These are phyloP conservation scores for Pichia thaimueangensis DNA, from an alignment of 805 yeast species.

Conservation along the genomic window DNA sequence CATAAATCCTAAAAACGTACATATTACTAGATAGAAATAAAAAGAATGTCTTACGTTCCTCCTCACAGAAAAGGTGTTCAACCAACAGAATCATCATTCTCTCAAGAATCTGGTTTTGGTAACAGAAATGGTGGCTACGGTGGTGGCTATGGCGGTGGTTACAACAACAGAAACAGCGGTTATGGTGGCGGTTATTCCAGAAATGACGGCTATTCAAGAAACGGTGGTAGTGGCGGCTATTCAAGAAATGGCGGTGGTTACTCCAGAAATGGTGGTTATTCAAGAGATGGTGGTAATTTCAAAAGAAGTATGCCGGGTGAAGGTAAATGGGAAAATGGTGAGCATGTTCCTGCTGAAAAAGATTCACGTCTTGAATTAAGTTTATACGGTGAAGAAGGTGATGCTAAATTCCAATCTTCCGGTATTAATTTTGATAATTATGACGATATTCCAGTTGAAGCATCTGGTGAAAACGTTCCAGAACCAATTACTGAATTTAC, in stretches of 20 bases:
- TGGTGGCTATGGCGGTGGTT: constrained; percentile 28
- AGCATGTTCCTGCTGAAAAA: constrained; percentile 73
- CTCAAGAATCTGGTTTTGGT: neutral
- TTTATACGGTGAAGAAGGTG: constrained; percentile 76
- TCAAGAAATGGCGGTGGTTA: constrained; percentile 21
- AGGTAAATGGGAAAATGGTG: constrained; percentile 84
- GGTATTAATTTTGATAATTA: constrained; percentile 99
- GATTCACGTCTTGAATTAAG: constrained; percentile 69
- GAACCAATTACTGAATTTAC: constrained; percentile 86
- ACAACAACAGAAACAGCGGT: constrained; percentile 25
- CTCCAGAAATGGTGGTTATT: constrained; percentile 20
- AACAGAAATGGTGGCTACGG: constrained; percentile 9
- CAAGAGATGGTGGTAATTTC: constrained; percentile 23
- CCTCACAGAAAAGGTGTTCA: constrained; percentile 38
- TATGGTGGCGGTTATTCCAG: constrained; percentile 23
- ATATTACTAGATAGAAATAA: neutral
- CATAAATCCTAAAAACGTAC: neutral
- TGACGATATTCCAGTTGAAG: constrained; percentile 98
- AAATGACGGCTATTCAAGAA: constrained; percentile 18
- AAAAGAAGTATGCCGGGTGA: constrained; percentile 40
- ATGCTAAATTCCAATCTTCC: constrained; percentile 73
- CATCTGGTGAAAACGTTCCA: constrained; percentile 90
- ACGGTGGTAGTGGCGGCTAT: constrained; percentile 29
- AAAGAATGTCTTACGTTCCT: constrained; percentile 38
- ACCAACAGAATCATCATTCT: constrained; percentile 4